Conservation (phyloP, 1,139 yeast genomes). For the Scheffersomyces titani region DNA sequence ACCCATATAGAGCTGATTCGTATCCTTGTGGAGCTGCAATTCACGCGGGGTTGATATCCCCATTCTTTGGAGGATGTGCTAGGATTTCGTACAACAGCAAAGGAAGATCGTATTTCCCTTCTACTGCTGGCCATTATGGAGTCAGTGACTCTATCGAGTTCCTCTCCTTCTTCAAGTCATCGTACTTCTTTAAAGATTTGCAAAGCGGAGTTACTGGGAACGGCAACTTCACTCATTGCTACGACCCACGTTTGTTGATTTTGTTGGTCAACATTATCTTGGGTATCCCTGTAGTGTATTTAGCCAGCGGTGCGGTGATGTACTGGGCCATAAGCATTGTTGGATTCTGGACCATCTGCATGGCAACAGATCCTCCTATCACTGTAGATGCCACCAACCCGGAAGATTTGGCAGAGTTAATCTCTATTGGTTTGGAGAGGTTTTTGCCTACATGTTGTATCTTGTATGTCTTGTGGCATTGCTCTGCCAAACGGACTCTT, state of each 20-base stretch:
- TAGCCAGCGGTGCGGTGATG: conserved; percentile 55
- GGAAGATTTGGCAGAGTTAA: conserved; percentile 56
- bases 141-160: conserved; percentile 63
- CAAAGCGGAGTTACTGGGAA: conserved; percentile 17
- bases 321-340: conserved; percentile 63
- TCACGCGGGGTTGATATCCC: conserved; percentile 79
- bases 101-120: conserved; percentile 46
- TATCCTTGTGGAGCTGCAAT: conserved; percentile 89
- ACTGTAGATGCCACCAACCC: conserved; percentile 54
- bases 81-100: conserved; percentile 59
- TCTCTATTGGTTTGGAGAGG: conserved; percentile 73
- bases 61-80: conserved; percentile 81
- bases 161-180: conserved; percentile 72
- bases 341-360: conserved; percentile 86
- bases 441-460: conserved; percentile 76
- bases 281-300: conserved; percentile 59
- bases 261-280: conserved; percentile 58
- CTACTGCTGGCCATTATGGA: conserved; percentile 47
- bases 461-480: conserved; percentile 70
- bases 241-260: conserved; percentile 65
- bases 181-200: conserved; percentile 56
- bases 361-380: conserved; percentile 84
- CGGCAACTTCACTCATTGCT: conserved; percentile 46
- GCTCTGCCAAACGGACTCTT: conserved; percentile 46
- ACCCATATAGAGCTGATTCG: conserved; percentile 85